Evolutionary conservation across 257 asterid genomes (phyloP), one percentile per base, ranked within the genome.

Genomic region (Osmanthus fragrans): DNA sequence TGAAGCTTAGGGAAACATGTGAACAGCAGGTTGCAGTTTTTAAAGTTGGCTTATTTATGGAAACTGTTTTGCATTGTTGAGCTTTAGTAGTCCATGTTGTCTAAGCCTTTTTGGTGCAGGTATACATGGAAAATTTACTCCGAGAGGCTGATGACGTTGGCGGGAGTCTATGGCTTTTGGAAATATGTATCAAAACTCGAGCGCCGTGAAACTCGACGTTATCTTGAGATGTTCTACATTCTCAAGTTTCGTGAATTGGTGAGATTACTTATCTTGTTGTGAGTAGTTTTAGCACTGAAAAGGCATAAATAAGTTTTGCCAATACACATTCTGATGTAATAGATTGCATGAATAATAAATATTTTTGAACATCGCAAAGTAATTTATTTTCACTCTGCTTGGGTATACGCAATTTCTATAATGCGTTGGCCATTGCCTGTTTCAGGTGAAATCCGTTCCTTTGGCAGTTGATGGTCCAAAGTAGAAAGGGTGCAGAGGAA

Each of bases 151-250:
- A 91, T 96, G 96, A 93, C 99, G 2, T 82, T 93, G 70, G 89
- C 97, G 3, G 99, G 99, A 33, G 98, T 93, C 27, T 93, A 92
- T 64, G 92, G 99, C 66, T 93, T 96, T 85, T 96, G 99, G 99
- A 93, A 92, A 80, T 75, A 88, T 36, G 99, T 92, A 2, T 93
- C 99, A 4, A 96, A 93, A 67, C 92, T 96, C 0, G 97, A 93
- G 70, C 91, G 98, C 87, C 95, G 94, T 4, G 98, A 96, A 86
- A 94, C 90, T 19, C 93, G 96, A 71, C 89, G 98, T 5, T 93
- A 96, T 76, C 93, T 96, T 12, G 98, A 93, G 92, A 96, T 96
- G 99, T 93, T 96, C 83, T 93, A 92, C 89, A 96, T 94, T 82
- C 97, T 96, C 88, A 93, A 96, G 84, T 84, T 87, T 79, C 98